phyloP scores from a whole-genome alignment of 768 basidiomycete genomes.

The Guyanaporus albipodus region DNA sequence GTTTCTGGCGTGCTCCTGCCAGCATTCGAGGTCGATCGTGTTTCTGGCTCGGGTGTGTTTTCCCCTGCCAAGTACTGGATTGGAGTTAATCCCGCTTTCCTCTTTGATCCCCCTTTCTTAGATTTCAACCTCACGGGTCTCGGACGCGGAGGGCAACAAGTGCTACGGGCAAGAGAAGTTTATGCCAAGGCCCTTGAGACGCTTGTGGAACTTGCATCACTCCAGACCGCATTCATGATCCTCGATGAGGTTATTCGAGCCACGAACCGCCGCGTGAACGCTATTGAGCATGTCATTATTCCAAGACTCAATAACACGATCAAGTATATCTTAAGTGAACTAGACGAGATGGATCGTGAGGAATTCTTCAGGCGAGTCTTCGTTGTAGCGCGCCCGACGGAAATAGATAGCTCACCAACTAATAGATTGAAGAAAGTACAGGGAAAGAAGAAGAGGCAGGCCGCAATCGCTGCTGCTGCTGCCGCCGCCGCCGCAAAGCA shows the following conservation, averaged over 20 bases:
- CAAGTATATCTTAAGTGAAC: conserved; percentile 94
- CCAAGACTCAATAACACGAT: conserved; percentile 96
- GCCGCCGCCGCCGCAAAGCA: conserved; percentile 28
- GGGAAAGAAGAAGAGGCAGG: conserved; percentile 92
- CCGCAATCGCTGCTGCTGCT: conserved; percentile 44
- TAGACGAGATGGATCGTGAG: conserved; percentile 98
- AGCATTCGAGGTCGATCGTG: conserved; percentile 89
- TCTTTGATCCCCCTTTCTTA: conserved; percentile 27
- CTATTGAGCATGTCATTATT: conserved; percentile 96
- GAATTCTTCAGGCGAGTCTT: conserved; percentile 78
- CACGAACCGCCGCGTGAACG: conserved; percentile 98
- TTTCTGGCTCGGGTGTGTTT: conserved; percentile 69
- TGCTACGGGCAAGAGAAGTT: conserved; percentile 91
- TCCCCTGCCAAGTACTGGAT: background rate
- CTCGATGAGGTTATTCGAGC: conserved; percentile 98
- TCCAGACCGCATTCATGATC: conserved; percentile 97
- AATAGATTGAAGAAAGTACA: conserved; percentile 92
- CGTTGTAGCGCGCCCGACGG: background rate
- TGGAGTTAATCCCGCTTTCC: background rate
- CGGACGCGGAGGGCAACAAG: conserved; percentile 94
- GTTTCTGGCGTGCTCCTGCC: conserved; percentile 96
- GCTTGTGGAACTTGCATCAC: conserved; percentile 91
- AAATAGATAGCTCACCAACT: conserved; percentile 2
- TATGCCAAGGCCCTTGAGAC: conserved; percentile 98
- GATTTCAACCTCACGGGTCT: conserved; percentile 98